Percentiles rank a stretch among this genome's conserved stretches.
Evolutionary conservation across 306 rosid genomes (phyloP).

Genomic region (Vicia sativa): DNA sequence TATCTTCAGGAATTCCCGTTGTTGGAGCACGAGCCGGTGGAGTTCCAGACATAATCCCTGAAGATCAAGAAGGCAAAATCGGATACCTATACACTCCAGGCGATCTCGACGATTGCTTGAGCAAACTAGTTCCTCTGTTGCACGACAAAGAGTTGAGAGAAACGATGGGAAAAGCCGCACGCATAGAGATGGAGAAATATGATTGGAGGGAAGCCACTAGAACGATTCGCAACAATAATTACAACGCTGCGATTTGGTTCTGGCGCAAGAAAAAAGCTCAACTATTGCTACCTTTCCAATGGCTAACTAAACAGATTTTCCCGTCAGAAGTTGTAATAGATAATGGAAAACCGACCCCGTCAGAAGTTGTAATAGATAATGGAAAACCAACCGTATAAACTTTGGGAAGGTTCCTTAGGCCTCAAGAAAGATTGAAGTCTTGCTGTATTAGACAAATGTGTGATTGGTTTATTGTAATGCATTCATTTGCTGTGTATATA

Average conservation of each 20-base stretch:
- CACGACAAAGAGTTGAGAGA: conserved; percentile 68
- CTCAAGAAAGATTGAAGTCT: conserved; percentile 40
- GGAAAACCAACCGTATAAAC: background rate
- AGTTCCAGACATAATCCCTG: conserved; percentile 85
- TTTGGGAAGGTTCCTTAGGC: conserved; percentile 41
- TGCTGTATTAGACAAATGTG: conserved; percentile 38
- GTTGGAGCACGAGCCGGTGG: conserved; percentile 98
- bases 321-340: conserved; percentile 62
- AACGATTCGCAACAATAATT: conserved; percentile 77
- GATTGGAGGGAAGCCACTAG: conserved; percentile 94
- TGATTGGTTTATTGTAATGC: conserved; percentile 48
- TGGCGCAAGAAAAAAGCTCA: conserved; percentile 96
- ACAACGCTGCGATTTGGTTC: conserved; percentile 93
- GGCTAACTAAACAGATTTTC: conserved; percentile 73
- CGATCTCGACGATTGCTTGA: conserved; percentile 80
- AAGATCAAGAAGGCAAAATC: conserved; percentile 79
- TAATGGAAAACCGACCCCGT: conserved; percentile 38
- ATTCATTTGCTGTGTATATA: conserved; percentile 68
- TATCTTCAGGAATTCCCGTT: conserved; percentile 94
- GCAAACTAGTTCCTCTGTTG: conserved; percentile 74
- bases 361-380: background rate
- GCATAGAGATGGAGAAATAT: conserved; percentile 86
- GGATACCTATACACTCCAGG: conserved; percentile 75
- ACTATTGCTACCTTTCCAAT: conserved; percentile 72
- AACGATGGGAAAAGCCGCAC: conserved; percentile 76